Evolutionary conservation across 306 rosid species (phyloP).

Genomic region (Biancaea sappan): DNA sequence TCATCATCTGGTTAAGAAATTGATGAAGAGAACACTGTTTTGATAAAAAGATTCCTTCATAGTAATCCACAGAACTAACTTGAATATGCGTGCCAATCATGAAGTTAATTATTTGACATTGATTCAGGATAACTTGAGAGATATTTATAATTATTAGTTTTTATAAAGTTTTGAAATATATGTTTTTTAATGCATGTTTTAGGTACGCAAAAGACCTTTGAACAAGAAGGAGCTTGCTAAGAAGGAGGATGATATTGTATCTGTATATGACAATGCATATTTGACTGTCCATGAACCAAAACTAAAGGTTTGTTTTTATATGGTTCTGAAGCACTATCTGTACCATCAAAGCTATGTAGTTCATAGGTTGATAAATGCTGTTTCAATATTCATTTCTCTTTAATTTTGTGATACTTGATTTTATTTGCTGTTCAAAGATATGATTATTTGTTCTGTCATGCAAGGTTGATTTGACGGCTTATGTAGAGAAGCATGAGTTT

Average conservation of each 20-base stretch:
- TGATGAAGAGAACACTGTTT: not conserved
- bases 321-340: conserved; percentile 20
- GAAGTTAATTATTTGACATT: conserved; percentile 1
- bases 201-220: conserved; percentile 98
- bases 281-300: conserved; percentile 91
- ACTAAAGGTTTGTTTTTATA: conserved; percentile 66
- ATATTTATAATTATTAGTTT: conserved; percentile 21
- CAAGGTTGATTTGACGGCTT: conserved; percentile 98
- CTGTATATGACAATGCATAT: conserved; percentile 68
- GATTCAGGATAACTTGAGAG: conserved; percentile 17
- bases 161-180: not conserved
- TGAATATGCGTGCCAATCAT: conserved; percentile 19
- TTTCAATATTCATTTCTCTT: not conserved
- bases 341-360: conserved; percentile 17
- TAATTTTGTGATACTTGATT: not conserved
- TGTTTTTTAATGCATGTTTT: conserved; percentile 35
- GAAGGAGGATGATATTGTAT: conserved; percentile 94
- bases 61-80: not conserved
- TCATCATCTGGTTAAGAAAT: not conserved
- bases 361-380: conserved; percentile 24
- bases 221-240: conserved; percentile 96
- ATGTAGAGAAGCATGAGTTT: conserved; percentile 97
- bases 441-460: conserved; percentile 32
- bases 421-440: conserved; percentile 15
- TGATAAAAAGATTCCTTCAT: not conserved